phyloP scores from a whole-genome alignment of 768 basidiomycete species.

The Collybia sordida region DNA sequence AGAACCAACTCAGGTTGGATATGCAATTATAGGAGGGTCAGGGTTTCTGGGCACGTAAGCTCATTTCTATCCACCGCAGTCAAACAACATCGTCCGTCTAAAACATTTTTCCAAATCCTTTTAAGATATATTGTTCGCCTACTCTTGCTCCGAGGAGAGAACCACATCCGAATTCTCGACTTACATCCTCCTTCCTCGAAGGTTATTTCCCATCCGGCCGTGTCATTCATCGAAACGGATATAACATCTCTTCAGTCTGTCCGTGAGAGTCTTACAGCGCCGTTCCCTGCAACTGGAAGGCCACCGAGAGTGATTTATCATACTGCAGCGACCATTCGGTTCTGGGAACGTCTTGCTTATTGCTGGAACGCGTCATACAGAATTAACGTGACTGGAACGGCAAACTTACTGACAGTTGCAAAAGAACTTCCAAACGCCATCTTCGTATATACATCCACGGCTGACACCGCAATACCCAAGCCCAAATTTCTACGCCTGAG shows the following conservation, averaged over 20 bases:
- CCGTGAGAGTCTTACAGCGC: conserved; percentile 19
- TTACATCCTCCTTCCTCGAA: conserved; percentile 22
- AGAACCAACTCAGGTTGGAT: conserved; percentile 21
- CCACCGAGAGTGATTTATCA: conserved; percentile 50
- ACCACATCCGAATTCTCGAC: conserved; percentile 29
- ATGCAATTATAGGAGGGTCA: conserved; percentile 30
- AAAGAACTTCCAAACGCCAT: conserved; percentile 37
- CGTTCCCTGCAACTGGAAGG: conserved; percentile 40
- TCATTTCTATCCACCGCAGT: background rate
- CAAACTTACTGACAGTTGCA: conserved; percentile 46
- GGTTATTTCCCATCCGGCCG: conserved; percentile 20
- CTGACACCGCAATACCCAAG: conserved; percentile 45
- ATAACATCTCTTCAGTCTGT: conserved; percentile 28
- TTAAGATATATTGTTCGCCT: conserved; percentile 30
- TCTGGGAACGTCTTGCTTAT: conserved; percentile 46
- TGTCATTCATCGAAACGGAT: conserved; percentile 28
- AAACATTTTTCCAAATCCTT: background rate
- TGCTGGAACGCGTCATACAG: conserved; percentile 43
- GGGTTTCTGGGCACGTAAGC: conserved; percentile 31
- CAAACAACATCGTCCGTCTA: background rate
- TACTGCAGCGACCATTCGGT: conserved; percentile 55
- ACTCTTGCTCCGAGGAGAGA: conserved; percentile 33
- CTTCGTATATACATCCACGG: conserved; percentile 44
- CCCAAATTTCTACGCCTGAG: conserved; percentile 29
- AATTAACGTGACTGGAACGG: conserved; percentile 49